phyloP scores from a whole-genome alignment of 2,329 filamentous ascomycete species.

The Paraconiothyrium brasiliense region DNA sequence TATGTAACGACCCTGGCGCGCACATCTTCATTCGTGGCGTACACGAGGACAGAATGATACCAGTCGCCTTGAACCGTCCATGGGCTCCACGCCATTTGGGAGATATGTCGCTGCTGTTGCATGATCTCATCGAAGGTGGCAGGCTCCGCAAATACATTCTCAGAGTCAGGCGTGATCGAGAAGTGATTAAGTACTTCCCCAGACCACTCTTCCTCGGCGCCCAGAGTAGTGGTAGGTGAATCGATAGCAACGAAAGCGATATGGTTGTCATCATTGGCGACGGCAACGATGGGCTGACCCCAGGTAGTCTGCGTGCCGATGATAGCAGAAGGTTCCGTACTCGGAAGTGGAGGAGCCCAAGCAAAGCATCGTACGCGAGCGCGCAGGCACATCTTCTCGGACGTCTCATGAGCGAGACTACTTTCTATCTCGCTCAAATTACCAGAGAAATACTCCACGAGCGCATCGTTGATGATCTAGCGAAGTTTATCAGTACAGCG shows the following conservation, averaged over 20 bases:
- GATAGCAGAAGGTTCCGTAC: constrained; percentile 17
- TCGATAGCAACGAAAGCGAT: constrained; percentile 49
- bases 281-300: constrained; percentile 46
- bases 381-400: constrained; percentile 50
- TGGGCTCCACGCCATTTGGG: constrained; percentile 52
- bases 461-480: constrained; percentile 60
- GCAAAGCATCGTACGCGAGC: constrained; percentile 53
- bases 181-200: constrained; percentile 40
- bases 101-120: constrained; percentile 43
- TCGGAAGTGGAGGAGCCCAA: constrained; percentile 49
- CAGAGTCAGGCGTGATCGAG: constrained; percentile 25
- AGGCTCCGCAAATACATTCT: constrained; percentile 25
- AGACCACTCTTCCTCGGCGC: constrained; percentile 36
- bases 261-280: constrained; percentile 55
- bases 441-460: constrained; percentile 52
- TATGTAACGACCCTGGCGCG: constrained; percentile 35
- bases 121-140: constrained; percentile 42
- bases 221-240: constrained; percentile 49
- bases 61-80: constrained; percentile 37
- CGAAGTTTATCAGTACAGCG: not conserved
- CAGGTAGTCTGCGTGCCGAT: constrained; percentile 39
- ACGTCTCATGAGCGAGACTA: constrained; percentile 21
- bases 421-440: constrained; percentile 24
- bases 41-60: constrained; percentile 45
- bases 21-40: constrained; percentile 47